Evolutionary conservation across 2,329 filamentous ascomycete species (phyloP), one percentile per base, ranked within the genome.

Genomic region (Orbilia javanica): DNA sequence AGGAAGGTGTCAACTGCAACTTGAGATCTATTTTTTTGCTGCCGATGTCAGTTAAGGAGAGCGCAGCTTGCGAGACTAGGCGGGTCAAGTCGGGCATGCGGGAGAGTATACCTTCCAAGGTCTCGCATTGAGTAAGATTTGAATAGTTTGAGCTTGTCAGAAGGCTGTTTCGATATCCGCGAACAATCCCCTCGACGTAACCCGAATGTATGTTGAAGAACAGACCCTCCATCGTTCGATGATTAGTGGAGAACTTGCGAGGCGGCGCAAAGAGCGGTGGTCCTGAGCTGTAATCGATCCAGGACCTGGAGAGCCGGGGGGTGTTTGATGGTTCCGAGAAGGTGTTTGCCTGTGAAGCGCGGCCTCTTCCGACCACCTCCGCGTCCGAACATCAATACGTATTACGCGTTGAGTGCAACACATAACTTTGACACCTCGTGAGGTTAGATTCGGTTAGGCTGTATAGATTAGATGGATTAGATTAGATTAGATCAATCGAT

Each of bases 101-200:
- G 31, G 57, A 39, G 52, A 34, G 53, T 88, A 82, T 86, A 96
- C 95, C 95, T 86, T 98, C 95, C 82, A 98, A 95, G 62, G 90
- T 97, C 86, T 98, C 95, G 89, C 95, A 98, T 88, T 98, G 95
- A 80, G 92, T 96, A 86, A 98, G 86, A 87, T 98, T 99, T 86
- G 88, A 91, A 87, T 99, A 99, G 87, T 95, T 96, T 84, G 93
- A 88, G 85, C 91, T 87, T 70, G 92, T 98, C 83, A 99, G 89
- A 80, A 99, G 91, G 83, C 91, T 89, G 86, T 98, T 99, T 84
- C 95, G 92, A 86, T 98, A 99, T 80, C 96, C 96, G 83, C 96
- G 93, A 83, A 98, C 93, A 84, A 99, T 94, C 84, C 96, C 96
- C 86, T 99, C 96, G 84, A 98, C 90, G 86, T 97, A 98, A 86